Evolutionary conservation across 768 basidiomycete species (phyloP).

Genomic region (Mrakia blollopis): DNA sequence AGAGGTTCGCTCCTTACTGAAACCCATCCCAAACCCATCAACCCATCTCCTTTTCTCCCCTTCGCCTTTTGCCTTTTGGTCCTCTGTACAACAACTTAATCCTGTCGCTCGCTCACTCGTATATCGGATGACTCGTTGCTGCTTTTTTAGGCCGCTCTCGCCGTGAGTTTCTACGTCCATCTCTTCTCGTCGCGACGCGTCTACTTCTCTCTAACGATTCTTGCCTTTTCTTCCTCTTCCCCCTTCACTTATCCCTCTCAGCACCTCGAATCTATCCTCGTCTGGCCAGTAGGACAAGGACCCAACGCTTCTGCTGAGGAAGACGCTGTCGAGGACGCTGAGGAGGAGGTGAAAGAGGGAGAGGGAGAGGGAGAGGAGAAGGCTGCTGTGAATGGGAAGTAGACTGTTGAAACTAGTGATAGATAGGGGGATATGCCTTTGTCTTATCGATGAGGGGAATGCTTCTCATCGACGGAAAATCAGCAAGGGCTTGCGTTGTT

Average conservation of each 20-base stretch:
- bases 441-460: no score
- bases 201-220: no score
- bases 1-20: slow-evolving; percentile 81
- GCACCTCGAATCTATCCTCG: slow-evolving; percentile 30
- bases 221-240: no score
- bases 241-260: not conserved
- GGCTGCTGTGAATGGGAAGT: not conserved
- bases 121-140: not conserved
- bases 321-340: not conserved
- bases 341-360: not conserved
- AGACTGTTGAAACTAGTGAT: not conserved
- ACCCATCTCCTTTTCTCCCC: not conserved
- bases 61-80: not conserved
- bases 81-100: not conserved
- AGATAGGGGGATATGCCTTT: no score
- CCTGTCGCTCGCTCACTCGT: no score
- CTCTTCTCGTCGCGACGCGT: no score
- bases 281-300: slow-evolving; percentile 23
- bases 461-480: no score
- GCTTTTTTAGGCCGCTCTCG: slow-evolving; percentile 15
- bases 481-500: no score
- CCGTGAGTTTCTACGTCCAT: not conserved
- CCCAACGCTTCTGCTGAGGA: not conserved
- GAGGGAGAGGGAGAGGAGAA: no score
- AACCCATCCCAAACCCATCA: slow-evolving; percentile 32